These are phyloP conservation scores for Discostella stelligeroides DNA, from an alignment of 108 stramenopile genomes.

Conservation along the genomic window DNA sequence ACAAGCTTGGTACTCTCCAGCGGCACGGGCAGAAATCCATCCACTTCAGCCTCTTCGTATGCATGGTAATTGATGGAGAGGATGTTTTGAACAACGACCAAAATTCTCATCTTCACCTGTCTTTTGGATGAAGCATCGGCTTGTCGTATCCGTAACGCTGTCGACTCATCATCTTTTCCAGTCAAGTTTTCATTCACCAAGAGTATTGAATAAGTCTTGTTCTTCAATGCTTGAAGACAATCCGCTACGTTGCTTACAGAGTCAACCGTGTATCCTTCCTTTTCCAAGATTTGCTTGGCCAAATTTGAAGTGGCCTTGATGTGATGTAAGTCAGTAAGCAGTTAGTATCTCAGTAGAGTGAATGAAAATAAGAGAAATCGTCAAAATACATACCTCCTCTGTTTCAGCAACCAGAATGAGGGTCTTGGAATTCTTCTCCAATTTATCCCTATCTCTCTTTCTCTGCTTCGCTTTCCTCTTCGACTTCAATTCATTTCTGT, in stretches of 20 bases:
- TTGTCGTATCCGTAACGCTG: constrained; percentile 39
- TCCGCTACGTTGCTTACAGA: constrained; percentile 43
- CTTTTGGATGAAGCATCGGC: constrained; percentile 33
- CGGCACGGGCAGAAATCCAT: constrained; percentile 51
- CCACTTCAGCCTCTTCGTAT: constrained; percentile 24
- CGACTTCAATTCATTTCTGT: constrained; percentile 15
- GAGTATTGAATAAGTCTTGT: constrained; percentile 30
- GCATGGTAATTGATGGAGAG: constrained; percentile 38
- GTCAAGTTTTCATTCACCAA: constrained; percentile 40
- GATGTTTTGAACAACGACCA: constrained; percentile 43
- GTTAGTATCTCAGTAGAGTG: too few species aligned
- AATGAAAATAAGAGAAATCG: constrained; percentile 1
- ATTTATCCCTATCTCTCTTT: constrained; percentile 31
- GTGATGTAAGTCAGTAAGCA: too few species aligned
- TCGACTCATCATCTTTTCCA: constrained; percentile 42
- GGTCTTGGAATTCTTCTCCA: constrained; percentile 48
- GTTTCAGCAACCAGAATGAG: constrained; percentile 36
- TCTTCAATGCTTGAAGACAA: constrained; percentile 41
- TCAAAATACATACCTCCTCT: constrained; percentile 38
- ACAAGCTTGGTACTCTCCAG: constrained; percentile 45
- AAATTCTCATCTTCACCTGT: constrained; percentile 40
- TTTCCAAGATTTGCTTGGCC: constrained; percentile 50
- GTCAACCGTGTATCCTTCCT: constrained; percentile 54
- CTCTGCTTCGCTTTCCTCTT: constrained; percentile 16
- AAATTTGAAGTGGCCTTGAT: constrained; percentile 43